Evolutionary conservation across 306 rosid species (phyloP), one percentile per base, ranked within the genome.

Genomic region (Cicer arietinum): DNA sequence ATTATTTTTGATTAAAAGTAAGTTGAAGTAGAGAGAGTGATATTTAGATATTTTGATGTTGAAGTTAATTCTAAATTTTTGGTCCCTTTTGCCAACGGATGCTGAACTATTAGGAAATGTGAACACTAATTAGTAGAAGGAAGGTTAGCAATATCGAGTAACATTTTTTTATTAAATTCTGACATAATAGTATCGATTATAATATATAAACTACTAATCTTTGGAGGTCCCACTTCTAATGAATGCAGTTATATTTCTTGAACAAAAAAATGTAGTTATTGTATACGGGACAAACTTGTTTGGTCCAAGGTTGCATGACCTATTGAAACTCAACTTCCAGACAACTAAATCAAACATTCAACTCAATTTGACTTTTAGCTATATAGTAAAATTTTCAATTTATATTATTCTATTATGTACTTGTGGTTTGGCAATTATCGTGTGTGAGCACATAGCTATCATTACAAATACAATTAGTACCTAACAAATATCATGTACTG

Each of bases 301-400:
- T 79, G 80, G 59, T 80, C 75, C 85, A 45, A 73, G 58, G 79
- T 84, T 82, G 67, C 73, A 64, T 30, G 46, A 56, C 18, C 20
- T 13, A 52, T 35, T 42, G 50, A 67, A 73, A 79, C 72, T 80
- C 77, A 58, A 77, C 58, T 79, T 73, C 85, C 22, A 35, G 69
- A 71, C 54, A 62, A 51, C 73, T 25, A 41, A 74, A 50, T 71
- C 83, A 67, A 78, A 69, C 74, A 44, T 85, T 80, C 81, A 47
- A 69, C 63, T 57, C 75, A 42, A 45, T 57, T 81, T 58, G 83
- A 84, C 72, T 44, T 50, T 51, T 73, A 10, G 73, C 61, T 77
- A 59, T 1, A n/a, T 20, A n/a, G 37, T 30, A 30, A 0, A 64
- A 13, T 68, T 67, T 73, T 51, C 57, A 67, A 42, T 60, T 30